A percentile compares a stretch with the other conserved stretches of the same genome.
phyloP scores from a whole-genome alignment of 2,329 filamentous ascomycete species.

The Colletotrichum eremochloae region DNA sequence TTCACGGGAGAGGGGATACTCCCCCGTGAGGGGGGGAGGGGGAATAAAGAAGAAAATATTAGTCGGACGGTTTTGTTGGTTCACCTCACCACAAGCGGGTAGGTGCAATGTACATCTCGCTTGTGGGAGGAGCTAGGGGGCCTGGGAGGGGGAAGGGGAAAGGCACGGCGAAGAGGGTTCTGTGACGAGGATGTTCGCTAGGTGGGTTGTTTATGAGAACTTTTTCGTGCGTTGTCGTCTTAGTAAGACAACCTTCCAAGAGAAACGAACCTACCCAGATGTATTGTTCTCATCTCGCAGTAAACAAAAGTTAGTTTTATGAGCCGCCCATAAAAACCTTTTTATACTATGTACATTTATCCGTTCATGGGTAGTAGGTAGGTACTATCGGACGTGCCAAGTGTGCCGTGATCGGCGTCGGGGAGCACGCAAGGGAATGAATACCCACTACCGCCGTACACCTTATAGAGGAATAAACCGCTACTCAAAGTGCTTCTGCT shows the following conservation, averaged over 20 bases:
- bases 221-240: neutral
- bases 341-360: neutral
- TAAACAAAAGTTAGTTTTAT: slow-evolving; percentile 6
- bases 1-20: neutral
- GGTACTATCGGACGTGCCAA: neutral
- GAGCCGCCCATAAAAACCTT: neutral
- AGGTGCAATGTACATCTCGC: neutral
- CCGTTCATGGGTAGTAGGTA: neutral
- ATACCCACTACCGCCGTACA: neutral
- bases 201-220: slow-evolving; percentile 3
- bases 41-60: neutral
- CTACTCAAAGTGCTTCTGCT: slow-evolving; percentile 7
- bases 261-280: neutral
- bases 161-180: neutral
- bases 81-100: neutral
- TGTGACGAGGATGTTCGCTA: neutral
- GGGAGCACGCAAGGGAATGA: neutral
- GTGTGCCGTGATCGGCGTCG: neutral
- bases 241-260: neutral
- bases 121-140: neutral
- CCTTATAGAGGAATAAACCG: neutral
- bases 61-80: neutral
- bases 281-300: neutral
- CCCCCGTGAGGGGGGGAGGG: neutral
- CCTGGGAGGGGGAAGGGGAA: neutral